Percentiles rank a stretch among this genome's conserved stretches.
These are phyloP conservation scores for Tetrahymena thermophila DNA, from an alignment of 73 alveolate genomes.

Conservation along the genomic window DNA sequence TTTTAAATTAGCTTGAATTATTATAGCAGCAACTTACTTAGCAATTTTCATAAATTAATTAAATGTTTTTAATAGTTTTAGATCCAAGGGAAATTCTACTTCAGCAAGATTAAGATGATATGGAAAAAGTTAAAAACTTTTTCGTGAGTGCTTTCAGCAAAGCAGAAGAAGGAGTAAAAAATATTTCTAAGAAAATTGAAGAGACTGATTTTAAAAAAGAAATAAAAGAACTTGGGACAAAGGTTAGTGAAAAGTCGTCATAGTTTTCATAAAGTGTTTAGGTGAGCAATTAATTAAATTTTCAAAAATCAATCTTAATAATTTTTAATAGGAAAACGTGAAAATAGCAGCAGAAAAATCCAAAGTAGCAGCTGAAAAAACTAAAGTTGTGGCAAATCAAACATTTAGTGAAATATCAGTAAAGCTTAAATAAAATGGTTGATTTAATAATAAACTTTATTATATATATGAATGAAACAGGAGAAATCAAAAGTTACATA, in stretches of 20 bases:
- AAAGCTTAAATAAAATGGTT: neutral
- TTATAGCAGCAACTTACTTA: neutral
- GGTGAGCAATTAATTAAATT: neutral
- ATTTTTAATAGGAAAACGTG: neutral
- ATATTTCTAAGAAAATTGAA: neutral
- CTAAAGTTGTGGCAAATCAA: neutral
- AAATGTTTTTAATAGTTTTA: neutral
- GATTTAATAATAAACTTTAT: neutral
- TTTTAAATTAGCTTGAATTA: neutral
- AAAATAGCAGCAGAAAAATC: neutral
- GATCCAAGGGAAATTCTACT: constrained; percentile 3
- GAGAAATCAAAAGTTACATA: neutral
- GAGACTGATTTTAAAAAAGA: neutral
- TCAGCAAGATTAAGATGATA: neutral
- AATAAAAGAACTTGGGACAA: neutral
- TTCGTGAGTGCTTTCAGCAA: neutral
- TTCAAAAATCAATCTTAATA: neutral
- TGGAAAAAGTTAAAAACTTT: neutral
- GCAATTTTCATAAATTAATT: neutral
- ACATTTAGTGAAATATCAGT: neutral
- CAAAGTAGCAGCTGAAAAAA: neutral
- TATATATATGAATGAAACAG: neutral
- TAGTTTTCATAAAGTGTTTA: neutral
- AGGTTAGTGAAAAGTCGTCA: neutral
- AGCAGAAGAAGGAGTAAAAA: neutral